phyloP scores from a whole-genome alignment of 306 rosid species.

The Malus sylvestris region DNA sequence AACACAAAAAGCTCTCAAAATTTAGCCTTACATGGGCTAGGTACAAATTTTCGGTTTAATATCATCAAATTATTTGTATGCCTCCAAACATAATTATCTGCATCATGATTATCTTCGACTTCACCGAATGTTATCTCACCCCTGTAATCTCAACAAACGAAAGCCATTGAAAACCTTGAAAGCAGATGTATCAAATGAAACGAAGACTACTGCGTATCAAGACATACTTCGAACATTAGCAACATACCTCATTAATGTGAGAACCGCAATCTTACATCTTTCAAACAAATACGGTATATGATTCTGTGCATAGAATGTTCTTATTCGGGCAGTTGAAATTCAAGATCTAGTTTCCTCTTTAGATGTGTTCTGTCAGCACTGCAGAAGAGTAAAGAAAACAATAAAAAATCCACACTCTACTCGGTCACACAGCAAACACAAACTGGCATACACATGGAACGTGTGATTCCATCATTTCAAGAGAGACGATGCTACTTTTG shows the following conservation, averaged over 20 bases:
- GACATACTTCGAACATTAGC: constrained; percentile 9
- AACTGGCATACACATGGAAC: background rate
- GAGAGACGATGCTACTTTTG: background rate
- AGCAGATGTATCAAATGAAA: constrained; percentile 8
- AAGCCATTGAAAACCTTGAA: constrained; percentile 22
- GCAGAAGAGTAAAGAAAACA: constrained; percentile 26
- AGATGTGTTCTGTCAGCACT: constrained; percentile 92
- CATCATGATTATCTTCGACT: constrained; percentile 6
- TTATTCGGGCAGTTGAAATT: constrained; percentile 65
- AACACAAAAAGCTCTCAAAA: constrained; percentile 9
- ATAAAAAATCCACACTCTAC: constrained; percentile 1
- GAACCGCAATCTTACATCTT: constrained; percentile 8
- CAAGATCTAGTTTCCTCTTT: constrained; percentile 90
- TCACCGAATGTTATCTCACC: constrained; percentile 18
- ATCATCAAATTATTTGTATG: constrained; percentile 10
- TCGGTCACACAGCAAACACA: background rate
- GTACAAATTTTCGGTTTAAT: constrained; percentile 25
- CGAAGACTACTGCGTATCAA: background rate
- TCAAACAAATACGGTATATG: background rate
- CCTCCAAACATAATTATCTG: constrained; percentile 19
- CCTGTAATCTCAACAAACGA: constrained; percentile 12
- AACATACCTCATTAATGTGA: constrained; percentile 14
- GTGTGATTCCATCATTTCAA: background rate
- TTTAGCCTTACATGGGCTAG: constrained; percentile 22
- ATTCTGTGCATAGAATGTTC: constrained; percentile 16